A percentile compares a stretch with the other conserved stretches of the same genome.
Evolutionary conservation across 2,329 filamentous ascomycete species (phyloP).

Genomic region (Neurospora sp.): DNA sequence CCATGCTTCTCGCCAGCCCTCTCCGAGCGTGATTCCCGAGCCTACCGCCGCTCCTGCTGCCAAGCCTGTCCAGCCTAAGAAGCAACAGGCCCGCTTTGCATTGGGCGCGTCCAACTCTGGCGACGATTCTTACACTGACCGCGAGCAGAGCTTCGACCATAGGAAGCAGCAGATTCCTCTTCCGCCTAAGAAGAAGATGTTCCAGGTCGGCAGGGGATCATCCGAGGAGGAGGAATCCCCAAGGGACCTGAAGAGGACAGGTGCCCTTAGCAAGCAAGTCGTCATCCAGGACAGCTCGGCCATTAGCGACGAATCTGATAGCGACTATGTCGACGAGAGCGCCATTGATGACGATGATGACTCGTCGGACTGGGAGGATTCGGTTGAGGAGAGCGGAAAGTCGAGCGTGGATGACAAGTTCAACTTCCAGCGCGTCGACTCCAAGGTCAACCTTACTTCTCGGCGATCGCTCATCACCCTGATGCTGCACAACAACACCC

Average conservation of each 20-base stretch:
- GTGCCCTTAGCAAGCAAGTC: constrained; percentile 73
- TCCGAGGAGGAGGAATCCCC: constrained; percentile 72
- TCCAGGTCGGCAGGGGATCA: constrained; percentile 40
- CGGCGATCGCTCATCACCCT: constrained; percentile 82
- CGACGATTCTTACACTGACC: constrained; percentile 61
- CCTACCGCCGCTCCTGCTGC: constrained; percentile 44
- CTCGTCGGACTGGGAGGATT: constrained; percentile 47
- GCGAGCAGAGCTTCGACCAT: constrained; percentile 38
- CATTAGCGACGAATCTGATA: constrained; percentile 40
- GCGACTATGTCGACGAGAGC: constrained; percentile 67
- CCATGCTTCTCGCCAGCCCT: constrained; percentile 37
- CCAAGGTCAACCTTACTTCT: constrained; percentile 73
- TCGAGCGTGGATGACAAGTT: constrained; percentile 72
- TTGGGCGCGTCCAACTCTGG: constrained; percentile 72
- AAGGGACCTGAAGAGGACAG: constrained; percentile 58
- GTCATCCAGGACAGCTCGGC: constrained; percentile 47
- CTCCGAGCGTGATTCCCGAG: constrained; percentile 53
- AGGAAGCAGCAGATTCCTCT: constrained; percentile 26
- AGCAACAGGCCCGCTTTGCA: constrained; percentile 51
- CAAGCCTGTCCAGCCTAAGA: constrained; percentile 61
- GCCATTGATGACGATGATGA: constrained; percentile 63
- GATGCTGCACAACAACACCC: constrained; percentile 75
- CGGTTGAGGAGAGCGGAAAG: constrained; percentile 70
- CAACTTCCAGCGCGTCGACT: constrained; percentile 86
- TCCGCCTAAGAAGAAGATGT: constrained; percentile 31